Conservation (phyloP, 495 filamentous ascomycete species). For the Friedmanniomyces simplex region DNA sequence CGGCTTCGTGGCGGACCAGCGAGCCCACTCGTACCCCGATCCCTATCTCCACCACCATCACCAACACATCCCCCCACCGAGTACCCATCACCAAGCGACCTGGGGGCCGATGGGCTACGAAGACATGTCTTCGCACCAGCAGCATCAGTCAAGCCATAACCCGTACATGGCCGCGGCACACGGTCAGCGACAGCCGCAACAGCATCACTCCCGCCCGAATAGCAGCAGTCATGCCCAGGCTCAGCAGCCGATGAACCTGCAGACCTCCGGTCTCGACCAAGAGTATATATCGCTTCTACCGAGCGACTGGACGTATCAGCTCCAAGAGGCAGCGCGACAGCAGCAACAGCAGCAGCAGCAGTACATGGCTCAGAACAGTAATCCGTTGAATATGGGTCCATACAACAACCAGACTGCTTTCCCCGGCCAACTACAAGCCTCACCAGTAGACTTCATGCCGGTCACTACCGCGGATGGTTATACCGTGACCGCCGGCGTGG, state of each 20-base stretch:
- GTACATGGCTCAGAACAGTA: slow-evolving; percentile 24
- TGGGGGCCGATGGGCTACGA: slow-evolving; percentile 24
- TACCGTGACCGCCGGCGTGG: slow-evolving; percentile 53
- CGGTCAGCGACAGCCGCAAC: slow-evolving; percentile 8
- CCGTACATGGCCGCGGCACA: slow-evolving; percentile 2
- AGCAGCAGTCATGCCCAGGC: slow-evolving; percentile 5
- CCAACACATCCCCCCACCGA: not conserved
- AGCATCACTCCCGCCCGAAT: slow-evolving; percentile 11
- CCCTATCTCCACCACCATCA: slow-evolving; percentile 6
- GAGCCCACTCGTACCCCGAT: slow-evolving; percentile 8
- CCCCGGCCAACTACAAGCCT: slow-evolving; percentile 43
- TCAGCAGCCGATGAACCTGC: slow-evolving; percentile 15
- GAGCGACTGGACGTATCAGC: slow-evolving; percentile 40
- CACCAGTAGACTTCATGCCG: slow-evolving; percentile 62
- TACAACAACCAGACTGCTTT: slow-evolving; percentile 34
- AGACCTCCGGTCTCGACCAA: slow-evolving; percentile 7
- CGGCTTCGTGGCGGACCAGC: slow-evolving; percentile 6
- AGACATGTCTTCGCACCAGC: slow-evolving; percentile 15
- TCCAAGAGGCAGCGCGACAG: slow-evolving; percentile 37
- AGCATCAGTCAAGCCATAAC: slow-evolving; percentile 3
- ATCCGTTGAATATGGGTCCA: slow-evolving; percentile 30
- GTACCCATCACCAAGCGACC: slow-evolving; percentile 1
- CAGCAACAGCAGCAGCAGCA: slow-evolving; percentile 37
- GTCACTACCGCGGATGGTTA: slow-evolving; percentile 42
- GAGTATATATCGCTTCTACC: slow-evolving; percentile 29